Conservation (phyloP, 2,329 filamentous ascomycete species). For the Fonsecaea erecta region DNA sequence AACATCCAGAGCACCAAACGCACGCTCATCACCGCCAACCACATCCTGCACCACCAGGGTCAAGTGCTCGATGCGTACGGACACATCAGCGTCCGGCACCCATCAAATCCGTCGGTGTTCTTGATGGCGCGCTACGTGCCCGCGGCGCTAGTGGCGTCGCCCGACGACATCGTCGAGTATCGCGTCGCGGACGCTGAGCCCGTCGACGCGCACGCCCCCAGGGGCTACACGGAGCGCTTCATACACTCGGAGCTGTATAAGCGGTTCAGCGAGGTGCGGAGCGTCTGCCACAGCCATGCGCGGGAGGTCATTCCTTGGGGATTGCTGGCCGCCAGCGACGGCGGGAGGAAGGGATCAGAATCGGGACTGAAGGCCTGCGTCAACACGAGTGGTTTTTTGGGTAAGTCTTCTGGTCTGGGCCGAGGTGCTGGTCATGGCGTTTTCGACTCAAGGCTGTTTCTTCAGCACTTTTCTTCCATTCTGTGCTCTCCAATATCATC, state of each 20-base stretch:
- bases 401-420: not conserved
- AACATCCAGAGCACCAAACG: not conserved
- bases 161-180: constrained; percentile 55
- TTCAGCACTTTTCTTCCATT: not conserved
- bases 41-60: constrained; percentile 57
- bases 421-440: too few relatives aligned
- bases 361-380: not conserved
- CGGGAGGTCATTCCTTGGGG: constrained; percentile 3
- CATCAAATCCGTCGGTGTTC: constrained; percentile 51
- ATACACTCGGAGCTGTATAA: constrained; percentile 56
- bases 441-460: not conserved
- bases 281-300: constrained; percentile 45
- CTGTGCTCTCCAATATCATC: not conserved
- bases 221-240: constrained; percentile 51
- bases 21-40: constrained; percentile 51
- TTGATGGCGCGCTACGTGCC: constrained; percentile 55
- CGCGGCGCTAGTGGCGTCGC: constrained; percentile 53
- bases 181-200: constrained; percentile 49
- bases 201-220: constrained; percentile 46
- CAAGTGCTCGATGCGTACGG: constrained; percentile 59
- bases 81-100: constrained; percentile 59
- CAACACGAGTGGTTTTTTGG: constrained; percentile 6
- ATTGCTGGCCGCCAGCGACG: not conserved
- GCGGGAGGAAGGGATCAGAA: too few relatives aligned
- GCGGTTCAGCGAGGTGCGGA: constrained; percentile 45